Evolutionary conservation across 192 early-diverging fungal genomes (phyloP), one percentile per base, ranked within the genome.

Genomic region (Coemansia erecta): DNA sequence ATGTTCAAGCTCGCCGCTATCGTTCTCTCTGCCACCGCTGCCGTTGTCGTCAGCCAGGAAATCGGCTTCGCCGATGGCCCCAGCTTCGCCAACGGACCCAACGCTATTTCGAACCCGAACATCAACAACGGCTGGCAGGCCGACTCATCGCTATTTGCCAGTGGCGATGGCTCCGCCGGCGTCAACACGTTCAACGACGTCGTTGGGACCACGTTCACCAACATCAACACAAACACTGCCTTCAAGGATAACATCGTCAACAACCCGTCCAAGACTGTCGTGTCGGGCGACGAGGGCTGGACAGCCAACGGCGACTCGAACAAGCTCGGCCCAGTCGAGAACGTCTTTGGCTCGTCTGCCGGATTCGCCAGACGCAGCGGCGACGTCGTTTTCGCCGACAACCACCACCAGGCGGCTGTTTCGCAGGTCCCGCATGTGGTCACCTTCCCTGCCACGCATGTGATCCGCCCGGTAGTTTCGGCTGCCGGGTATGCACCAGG

Each of bases 111-210:
- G 18, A 72, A 72, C 66, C 76, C 70, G 31, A 72, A 72, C 42
- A 58, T 77, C 56, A 77, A 77, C 65, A 77, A 77, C 55, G 75
- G 75, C 49, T 68, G 70, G 70, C 70, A 72, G 63, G 47, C 66
- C 8, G 76, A 79, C 53, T 72, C 70, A 8, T 79, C 72, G 22
- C 61, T 74, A 22, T 60, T 68, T 11, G 24, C 21, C 6, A 51
- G 63, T 24, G 46, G 51, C 22, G 37, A 57, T n/a, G n/a, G n/a
- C 8, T 47, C 42, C 10, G 48, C 48, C 5, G 51, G 52, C 1
- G 63, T 61, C 11, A 63, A 61, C 48, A 60, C 67, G 5, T 79
- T 79, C 66, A 79, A 65, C 70, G 60, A 79, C 44, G 51, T 79
- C 11, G 61, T 56, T 0, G 70, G 76, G 9, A 72, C 76, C 17